These are phyloP conservation scores for Solanum medicagineum DNA, from an alignment of 257 asterid genomes.

Conservation along the genomic window DNA sequence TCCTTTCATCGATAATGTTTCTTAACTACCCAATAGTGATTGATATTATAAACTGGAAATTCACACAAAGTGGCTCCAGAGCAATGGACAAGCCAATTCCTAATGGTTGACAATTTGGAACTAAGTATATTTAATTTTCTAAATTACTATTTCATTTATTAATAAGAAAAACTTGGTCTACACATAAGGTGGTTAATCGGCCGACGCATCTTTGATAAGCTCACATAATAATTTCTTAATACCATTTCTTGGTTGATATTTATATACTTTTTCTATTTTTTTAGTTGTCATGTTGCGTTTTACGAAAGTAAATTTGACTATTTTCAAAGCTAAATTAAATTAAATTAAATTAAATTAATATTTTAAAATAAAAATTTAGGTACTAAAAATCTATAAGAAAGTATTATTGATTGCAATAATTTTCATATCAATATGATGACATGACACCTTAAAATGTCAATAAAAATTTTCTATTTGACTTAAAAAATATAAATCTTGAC, in stretches of 20 bases:
- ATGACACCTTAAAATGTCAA: too few species aligned
- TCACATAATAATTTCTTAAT: background rate
- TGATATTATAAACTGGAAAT: background rate
- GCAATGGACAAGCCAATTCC: background rate
- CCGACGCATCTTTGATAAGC: background rate
- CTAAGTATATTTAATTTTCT: background rate
- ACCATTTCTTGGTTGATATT: background rate
- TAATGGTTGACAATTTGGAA: conserved; percentile 1
- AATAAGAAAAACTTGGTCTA: background rate
- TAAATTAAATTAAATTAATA: too few species aligned
- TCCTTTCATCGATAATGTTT: background rate
- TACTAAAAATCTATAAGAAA: too few species aligned
- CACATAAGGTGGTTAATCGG: background rate
- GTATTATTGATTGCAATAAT: too few species aligned
- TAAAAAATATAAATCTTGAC: too few species aligned
- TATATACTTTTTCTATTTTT: too few species aligned
- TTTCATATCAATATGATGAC: too few species aligned
- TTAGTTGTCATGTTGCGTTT: too few species aligned
- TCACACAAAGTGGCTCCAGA: background rate
- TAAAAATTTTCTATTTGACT: too few species aligned
- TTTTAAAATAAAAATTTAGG: too few species aligned
- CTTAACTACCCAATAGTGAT: background rate
- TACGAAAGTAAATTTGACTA: too few species aligned
- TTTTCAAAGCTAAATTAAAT: too few species aligned
- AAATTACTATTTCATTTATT: background rate